Percentiles rank a stretch among this genome's conserved stretches.
Evolutionary conservation across 108 stramenopile species (phyloP).

Genomic region (Cyclostephanos tholiformis): DNA sequence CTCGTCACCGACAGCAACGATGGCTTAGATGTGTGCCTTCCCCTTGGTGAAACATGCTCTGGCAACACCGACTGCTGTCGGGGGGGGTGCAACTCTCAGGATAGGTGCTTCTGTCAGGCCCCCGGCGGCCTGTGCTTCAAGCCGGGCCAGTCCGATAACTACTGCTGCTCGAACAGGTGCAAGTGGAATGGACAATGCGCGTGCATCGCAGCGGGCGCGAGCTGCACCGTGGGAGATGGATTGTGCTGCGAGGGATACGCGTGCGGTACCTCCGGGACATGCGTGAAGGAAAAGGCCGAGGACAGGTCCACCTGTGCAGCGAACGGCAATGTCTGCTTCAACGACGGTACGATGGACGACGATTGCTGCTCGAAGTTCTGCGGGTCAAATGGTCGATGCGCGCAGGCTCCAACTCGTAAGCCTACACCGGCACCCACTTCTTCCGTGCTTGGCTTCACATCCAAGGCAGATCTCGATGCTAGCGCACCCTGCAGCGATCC

Average conservation of each 20-base stretch:
- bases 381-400: not conserved
- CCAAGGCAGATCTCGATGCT: not conserved
- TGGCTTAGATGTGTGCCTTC: not conserved
- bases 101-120: constrained; percentile 20
- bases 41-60: not conserved
- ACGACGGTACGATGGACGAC: not conserved
- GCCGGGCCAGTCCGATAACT: constrained; percentile 12
- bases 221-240: not conserved
- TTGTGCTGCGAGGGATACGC: constrained; percentile 2
- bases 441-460: not conserved
- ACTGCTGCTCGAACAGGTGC: constrained; percentile 32
- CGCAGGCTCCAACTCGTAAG: not conserved
- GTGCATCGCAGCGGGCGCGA: not conserved
- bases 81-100: not conserved
- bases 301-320: not conserved
- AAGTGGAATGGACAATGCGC: constrained; percentile 17
- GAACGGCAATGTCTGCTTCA: not conserved
- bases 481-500: constrained; percentile 14
- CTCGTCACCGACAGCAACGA: not conserved
- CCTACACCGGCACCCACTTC: not conserved
- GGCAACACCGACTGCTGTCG: not conserved
- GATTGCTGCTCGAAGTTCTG: not conserved
- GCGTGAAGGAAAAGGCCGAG: not conserved
- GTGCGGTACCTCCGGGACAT: not conserved
- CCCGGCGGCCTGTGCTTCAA: constrained; percentile 21